Base-by-base conservation (phyloP, 2,329 filamentous ascomycete species). In the Talaromyces sp. region DNA sequence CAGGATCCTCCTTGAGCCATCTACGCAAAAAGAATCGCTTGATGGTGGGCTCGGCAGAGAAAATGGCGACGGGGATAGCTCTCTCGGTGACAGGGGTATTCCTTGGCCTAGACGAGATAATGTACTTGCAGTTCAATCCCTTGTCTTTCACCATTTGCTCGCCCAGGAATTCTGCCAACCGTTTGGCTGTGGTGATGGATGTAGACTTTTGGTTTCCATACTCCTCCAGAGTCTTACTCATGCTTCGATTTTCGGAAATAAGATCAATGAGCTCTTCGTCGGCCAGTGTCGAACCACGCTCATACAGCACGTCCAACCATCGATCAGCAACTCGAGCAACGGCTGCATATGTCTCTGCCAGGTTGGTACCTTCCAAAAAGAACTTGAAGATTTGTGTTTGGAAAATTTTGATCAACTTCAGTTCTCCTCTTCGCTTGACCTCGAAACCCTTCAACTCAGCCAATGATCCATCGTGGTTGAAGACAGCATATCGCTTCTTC, bases 61-160 rank as follows among this genome's bases (percentile, higher is more conserved):
- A 97, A 56, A 99, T 99, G 17, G 94, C 91, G 4, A 99, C 91
- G 0, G 94, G 94, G 54, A 99, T 84, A 19, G 94, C 94, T 65
- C 94, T 84, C 62, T 99, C 95, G 0, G 94, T 99, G 56, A 99
- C 92, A 1, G 94, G 93, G 0, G 93, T 90, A 66, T 90, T 90
- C 66, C 86, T 89, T 3, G 94, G 94, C 58, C 83, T 85, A 13
- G 91, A 83, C 47, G 92, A 96, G 67, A 99, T 97, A 70, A 99
- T 97, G 73, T 97, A 99, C 75, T 97, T 97, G 86, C 94, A 99
- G 77, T 99, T 99, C 63, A 99, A 74, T 3, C 94, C 94, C 74
- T 97, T 99, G 75, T 99, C 95, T 69, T 99, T 99, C 65, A 97
- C 87, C 95, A 99, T 99, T 69, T 96, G 91, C 70, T 97, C 93